Evolutionary conservation across 2,329 filamentous ascomycete species (phyloP), one percentile per base, ranked within the genome.

Genomic region (Colletotrichum filicis): DNA sequence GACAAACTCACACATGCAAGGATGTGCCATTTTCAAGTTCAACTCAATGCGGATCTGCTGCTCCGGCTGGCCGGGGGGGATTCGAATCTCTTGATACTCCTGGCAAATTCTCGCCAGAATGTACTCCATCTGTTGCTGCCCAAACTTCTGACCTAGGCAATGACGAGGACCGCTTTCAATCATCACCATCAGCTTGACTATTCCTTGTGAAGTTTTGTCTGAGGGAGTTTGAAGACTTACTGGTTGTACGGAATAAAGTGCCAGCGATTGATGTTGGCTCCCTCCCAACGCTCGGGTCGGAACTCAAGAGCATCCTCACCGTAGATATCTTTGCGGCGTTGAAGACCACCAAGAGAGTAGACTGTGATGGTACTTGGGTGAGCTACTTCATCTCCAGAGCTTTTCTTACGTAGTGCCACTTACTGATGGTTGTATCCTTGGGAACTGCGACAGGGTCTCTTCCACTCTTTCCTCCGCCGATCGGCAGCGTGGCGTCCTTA

Each of bases 301-400:
- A 82, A 83, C 28, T 80, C 76, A 24, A 79, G 75, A 0, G 80
- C 77, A 46, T 85, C 82, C 0, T 72, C 22, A 3, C 83, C 83
- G 76, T 78, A 85, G 1, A 84, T 76, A 4, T 55, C 52, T 26
- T 55, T 55, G 22, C 52, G 52, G n/a, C 52, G 52, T n/a, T 55
- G 52, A 26, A 55, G 52, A 4, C 52, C 52, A 24, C 52, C 52
- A 5, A 55, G 52, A 28, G 52, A 55, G 5, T 55, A 55, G 14
- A 55, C 52, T 55, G 7, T 16, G 5, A 22, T 24, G n/a, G 7
- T 35, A 35, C 32, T 12, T 35, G 11, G 32, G 11, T 35, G 1
- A 35, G 32, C 32, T 11, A 12, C 32, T 35, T 35, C 32, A 35
- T 35, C 32, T 35, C 9, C 32, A 35, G 32, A 35, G 32, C 32